These are phyloP conservation scores for Moringa oleifera DNA, from an alignment of 345 rosid genomes.

Conservation along the genomic window DNA sequence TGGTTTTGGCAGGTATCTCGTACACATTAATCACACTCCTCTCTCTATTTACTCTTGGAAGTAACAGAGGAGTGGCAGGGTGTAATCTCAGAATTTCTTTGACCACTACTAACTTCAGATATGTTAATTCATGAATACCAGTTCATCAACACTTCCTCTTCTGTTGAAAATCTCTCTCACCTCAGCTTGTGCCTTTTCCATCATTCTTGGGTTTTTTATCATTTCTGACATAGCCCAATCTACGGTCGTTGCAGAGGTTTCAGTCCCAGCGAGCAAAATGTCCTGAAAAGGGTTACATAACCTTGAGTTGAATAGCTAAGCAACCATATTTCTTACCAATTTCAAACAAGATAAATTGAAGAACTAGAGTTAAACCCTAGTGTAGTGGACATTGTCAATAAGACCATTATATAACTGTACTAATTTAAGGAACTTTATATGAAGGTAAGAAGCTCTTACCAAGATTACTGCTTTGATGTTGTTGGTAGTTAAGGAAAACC, in stretches of 20 bases:
- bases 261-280: constrained; percentile 13
- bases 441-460: constrained; percentile 8
- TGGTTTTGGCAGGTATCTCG: constrained; percentile 17
- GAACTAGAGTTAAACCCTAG: too few relatives aligned
- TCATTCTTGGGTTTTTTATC: constrained; percentile 16
- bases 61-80: constrained; percentile 18
- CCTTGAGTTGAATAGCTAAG: too few relatives aligned
- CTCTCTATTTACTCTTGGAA: constrained; percentile 19
- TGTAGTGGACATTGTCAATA: too few relatives aligned
- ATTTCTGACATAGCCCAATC: constrained; percentile 32
- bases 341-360: too few relatives aligned
- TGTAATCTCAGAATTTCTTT: constrained; percentile 27
- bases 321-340: too few relatives aligned
- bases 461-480: constrained; percentile 32
- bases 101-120: constrained; percentile 13
- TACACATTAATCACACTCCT: constrained; percentile 17
- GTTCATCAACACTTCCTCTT: constrained; percentile 19
- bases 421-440: not conserved
- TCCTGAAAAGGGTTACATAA: constrained; percentile 3
- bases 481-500: constrained; percentile 11
- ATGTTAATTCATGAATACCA: constrained; percentile 13
- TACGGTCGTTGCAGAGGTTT: constrained; percentile 19
- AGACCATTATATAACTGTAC: too few relatives aligned
- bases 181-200: constrained; percentile 21
- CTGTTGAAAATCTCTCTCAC: constrained; percentile 15